These are phyloP conservation scores for Oryza nivara DNA, from an alignment of 176 grass and related monocot genomes.

Conservation along the genomic window DNA sequence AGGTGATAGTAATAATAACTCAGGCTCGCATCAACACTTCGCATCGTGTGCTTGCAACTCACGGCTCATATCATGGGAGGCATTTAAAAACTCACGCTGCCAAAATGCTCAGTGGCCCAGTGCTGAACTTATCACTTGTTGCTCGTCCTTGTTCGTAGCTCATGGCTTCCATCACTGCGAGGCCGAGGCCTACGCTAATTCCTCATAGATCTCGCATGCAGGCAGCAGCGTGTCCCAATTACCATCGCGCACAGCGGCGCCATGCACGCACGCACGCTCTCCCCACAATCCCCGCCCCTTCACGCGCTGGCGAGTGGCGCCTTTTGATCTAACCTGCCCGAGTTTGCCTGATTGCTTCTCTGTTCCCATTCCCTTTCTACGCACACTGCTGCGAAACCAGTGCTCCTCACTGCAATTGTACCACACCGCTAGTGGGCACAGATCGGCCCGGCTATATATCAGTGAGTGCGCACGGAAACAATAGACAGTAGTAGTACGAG, in stretches of 20 bases:
- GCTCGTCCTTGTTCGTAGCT: constrained; percentile 23
- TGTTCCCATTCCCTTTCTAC: constrained; percentile 15
- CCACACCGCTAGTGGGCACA: background rate
- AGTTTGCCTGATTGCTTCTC: background rate
- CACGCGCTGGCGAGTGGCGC: background rate
- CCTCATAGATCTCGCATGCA: constrained; percentile 45
- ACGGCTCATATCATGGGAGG: background rate
- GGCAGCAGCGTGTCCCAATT: constrained; percentile 51
- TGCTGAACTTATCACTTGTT: background rate
- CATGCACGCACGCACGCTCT: background rate
- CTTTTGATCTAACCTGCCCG: background rate
- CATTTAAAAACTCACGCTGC: constrained; percentile 44
- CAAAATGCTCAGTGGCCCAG: background rate
- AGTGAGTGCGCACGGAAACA: constrained; percentile 2
- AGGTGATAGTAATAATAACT: background rate
- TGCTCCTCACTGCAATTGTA: background rate
- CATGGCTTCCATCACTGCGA: constrained; percentile 49
- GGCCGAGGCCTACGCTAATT: constrained; percentile 11
- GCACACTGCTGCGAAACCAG: constrained; percentile 17
- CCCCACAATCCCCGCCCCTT: constrained; percentile 30
- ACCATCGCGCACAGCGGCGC: constrained; percentile 40
- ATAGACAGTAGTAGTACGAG: background rate
- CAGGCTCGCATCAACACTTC: too few species aligned
- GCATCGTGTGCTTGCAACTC: background rate
- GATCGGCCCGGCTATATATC: constrained; percentile 39